Conservation (phyloP, 495 filamentous ascomycete genomes). For the Aspergillus incahuasiensis region DNA sequence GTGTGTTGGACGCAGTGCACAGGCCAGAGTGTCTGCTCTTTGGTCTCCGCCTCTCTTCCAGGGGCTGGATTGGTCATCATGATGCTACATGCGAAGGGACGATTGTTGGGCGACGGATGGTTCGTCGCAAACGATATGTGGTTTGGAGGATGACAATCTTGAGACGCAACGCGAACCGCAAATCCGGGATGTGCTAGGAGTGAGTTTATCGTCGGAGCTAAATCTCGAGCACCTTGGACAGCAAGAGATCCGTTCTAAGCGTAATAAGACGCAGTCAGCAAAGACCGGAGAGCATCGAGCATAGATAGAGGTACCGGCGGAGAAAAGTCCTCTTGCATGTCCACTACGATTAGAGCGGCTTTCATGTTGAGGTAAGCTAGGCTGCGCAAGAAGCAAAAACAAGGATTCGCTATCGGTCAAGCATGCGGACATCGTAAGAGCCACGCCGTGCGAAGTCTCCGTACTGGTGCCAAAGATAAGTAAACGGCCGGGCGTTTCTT, state of each 20-base stretch:
- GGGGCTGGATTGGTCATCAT: conserved; percentile 62
- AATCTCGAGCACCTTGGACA: conserved; percentile 64
- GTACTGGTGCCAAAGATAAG: neutral
- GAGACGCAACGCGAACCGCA: conserved; percentile 69
- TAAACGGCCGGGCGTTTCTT: neutral
- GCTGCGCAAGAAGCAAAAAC: neutral
- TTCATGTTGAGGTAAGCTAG: conserved; percentile 14
- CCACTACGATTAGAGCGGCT: conserved; percentile 71
- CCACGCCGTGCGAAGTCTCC: too few species aligned
- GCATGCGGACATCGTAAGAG: neutral
- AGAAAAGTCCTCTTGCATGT: conserved; percentile 96
- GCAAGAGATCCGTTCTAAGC: conserved; percentile 70
- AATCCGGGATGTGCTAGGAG: conserved; percentile 69
- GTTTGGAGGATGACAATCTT: conserved; percentile 79
- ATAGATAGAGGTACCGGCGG: conserved; percentile 56
- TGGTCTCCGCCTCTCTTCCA: conserved; percentile 54
- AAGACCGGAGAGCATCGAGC: neutral
- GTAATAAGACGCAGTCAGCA: neutral
- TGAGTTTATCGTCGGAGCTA: conserved; percentile 66
- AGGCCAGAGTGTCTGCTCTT: conserved; percentile 77
- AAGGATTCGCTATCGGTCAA: neutral
- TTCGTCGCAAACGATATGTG: conserved; percentile 90
- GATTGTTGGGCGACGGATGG: conserved; percentile 60
- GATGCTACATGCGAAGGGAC: conserved; percentile 59
- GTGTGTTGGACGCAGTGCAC: conserved; percentile 79